These are phyloP conservation scores for Lyophyllum atratum DNA, from an alignment of 768 basidiomycete species.

Conservation along the genomic window DNA sequence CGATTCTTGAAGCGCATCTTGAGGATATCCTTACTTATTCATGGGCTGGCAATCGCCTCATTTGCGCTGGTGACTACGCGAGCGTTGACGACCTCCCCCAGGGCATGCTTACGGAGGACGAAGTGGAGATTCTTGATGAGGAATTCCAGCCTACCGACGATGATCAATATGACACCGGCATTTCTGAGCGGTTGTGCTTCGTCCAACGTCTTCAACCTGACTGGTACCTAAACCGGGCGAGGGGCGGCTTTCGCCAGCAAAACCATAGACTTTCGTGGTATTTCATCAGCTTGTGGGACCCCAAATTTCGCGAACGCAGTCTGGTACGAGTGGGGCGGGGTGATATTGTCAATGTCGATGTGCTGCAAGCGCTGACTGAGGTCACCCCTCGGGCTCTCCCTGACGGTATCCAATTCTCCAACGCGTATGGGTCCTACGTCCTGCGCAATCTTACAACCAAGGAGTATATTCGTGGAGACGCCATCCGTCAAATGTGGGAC, in stretches of 20 bases:
- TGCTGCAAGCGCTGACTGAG: too few relatives aligned
- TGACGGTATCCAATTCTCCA: too few relatives aligned
- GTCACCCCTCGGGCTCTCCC: too few relatives aligned
- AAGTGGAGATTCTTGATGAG: background rate
- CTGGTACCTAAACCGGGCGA: too few relatives aligned
- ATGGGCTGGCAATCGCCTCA: slow-evolving; percentile 25
- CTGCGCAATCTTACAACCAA: slow-evolving; percentile 3
- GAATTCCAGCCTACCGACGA: background rate
- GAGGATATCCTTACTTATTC: background rate
- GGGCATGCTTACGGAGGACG: background rate
- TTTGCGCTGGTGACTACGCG: slow-evolving; percentile 20
- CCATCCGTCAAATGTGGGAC: background rate
- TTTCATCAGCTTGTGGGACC: too few relatives aligned
- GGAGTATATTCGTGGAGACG: slow-evolving; percentile 3
- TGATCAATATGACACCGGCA: background rate
- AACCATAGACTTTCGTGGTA: too few relatives aligned
- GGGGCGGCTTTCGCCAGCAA: too few relatives aligned
- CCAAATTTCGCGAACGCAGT: too few relatives aligned
- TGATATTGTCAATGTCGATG: too few relatives aligned
- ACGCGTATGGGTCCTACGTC: background rate
- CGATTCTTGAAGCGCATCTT: background rate
- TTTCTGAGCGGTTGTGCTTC: too few relatives aligned
- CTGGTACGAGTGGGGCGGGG: too few relatives aligned
- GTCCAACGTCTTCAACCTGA: too few relatives aligned
- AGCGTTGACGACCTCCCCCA: slow-evolving; percentile 4